Evolutionary conservation across 176 grass and related monocot genomes (phyloP).

Genomic region (Themeda triandra): DNA sequence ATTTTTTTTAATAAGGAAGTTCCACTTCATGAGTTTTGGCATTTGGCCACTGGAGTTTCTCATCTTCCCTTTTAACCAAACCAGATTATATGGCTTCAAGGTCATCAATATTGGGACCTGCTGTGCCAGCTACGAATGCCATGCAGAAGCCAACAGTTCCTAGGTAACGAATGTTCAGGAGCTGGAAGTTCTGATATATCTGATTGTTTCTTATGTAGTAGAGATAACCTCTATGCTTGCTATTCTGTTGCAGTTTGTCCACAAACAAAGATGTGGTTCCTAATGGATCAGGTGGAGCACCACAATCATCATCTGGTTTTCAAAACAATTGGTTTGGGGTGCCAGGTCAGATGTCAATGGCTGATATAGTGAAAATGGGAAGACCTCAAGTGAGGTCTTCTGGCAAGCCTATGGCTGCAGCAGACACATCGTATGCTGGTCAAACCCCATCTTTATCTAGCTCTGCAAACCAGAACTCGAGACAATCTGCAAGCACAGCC

Average conservation of each 20-base stretch:
- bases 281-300: slow-evolving; percentile 49
- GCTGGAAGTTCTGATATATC: not conserved
- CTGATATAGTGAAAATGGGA: slow-evolving; percentile 96
- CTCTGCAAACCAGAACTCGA: slow-evolving; percentile 30
- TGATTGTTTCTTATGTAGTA: slow-evolving; percentile 9
- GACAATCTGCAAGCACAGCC: slow-evolving; percentile 35
- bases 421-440: slow-evolving; percentile 40
- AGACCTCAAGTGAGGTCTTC: slow-evolving; percentile 56
- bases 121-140: slow-evolving; percentile 34
- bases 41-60: slow-evolving; percentile 15
- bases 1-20: slow-evolving; percentile 2
- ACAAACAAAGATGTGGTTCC: slow-evolving; percentile 39
- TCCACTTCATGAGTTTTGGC: slow-evolving; percentile 16
- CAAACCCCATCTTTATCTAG: slow-evolving; percentile 55
- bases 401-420: slow-evolving; percentile 26
- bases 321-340: slow-evolving; percentile 74
- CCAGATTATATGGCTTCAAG: slow-evolving; percentile 46
- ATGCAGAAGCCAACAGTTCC: slow-evolving; percentile 50
- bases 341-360: slow-evolving; percentile 90
- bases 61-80: slow-evolving; percentile 32
- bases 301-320: slow-evolving; percentile 52
- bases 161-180: slow-evolving; percentile 42
- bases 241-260: slow-evolving; percentile 41
- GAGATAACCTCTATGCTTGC: slow-evolving; percentile 12
- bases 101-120: slow-evolving; percentile 68